Conservation (phyloP, 305 asterid species). For the Rubia peregrina region DNA sequence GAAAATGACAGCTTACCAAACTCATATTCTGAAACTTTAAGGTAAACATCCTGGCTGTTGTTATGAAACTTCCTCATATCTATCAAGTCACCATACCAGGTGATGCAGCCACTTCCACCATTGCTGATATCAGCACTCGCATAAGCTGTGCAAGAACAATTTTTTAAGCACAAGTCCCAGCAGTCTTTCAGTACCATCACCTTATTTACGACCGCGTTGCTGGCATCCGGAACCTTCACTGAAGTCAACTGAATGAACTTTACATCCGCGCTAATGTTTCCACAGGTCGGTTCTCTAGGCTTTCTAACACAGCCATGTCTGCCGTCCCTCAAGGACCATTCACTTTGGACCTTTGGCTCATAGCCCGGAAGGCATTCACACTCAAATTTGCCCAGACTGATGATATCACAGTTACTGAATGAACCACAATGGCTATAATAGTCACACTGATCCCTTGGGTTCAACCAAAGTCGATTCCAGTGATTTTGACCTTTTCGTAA, state of each 20-base stretch:
- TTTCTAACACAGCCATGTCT: slow-evolving; percentile 29
- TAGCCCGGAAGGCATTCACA: slow-evolving; percentile 36
- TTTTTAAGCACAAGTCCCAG: slow-evolving; percentile 37
- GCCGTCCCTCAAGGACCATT: slow-evolving; percentile 34
- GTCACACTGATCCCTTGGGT: slow-evolving; percentile 28
- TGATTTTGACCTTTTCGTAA: slow-evolving; percentile 21
- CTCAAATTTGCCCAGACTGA: slow-evolving; percentile 21
- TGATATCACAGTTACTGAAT: slow-evolving; percentile 23
- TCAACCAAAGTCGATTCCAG: slow-evolving; percentile 33
- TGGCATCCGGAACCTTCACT: slow-evolving; percentile 69
- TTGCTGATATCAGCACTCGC: slow-evolving; percentile 36
- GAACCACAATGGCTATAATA: slow-evolving; percentile 29
- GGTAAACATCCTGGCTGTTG: slow-evolving; percentile 29
- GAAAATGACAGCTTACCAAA: slow-evolving; percentile 21
- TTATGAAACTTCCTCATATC: slow-evolving; percentile 35
- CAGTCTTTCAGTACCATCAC: slow-evolving; percentile 38
- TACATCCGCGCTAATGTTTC: slow-evolving; percentile 7
- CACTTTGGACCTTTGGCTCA: slow-evolving; percentile 27
- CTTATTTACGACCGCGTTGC: slow-evolving; percentile 39
- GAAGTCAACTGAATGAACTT: slow-evolving; percentile 23
- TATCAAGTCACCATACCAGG: slow-evolving; percentile 54
- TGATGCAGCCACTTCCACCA: slow-evolving; percentile 61
- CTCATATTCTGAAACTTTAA: slow-evolving; percentile 22
- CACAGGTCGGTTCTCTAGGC: slow-evolving; percentile 22
- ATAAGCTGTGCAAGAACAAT: slow-evolving; percentile 62